phyloP scores from a whole-genome alignment of 1,284 basidiomycete genomes.

The Ustilago nuda region DNA sequence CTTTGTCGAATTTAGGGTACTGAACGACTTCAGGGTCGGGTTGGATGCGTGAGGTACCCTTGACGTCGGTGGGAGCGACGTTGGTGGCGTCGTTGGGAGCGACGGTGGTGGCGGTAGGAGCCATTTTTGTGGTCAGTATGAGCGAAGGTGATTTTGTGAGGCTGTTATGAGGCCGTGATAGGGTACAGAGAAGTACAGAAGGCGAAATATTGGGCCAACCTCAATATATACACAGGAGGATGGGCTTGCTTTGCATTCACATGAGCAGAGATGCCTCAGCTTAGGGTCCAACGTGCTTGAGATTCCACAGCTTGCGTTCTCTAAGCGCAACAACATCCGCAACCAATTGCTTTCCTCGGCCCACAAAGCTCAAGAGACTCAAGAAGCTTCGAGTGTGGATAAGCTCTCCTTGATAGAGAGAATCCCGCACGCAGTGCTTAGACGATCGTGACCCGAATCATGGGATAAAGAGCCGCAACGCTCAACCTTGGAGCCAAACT shows the following conservation, averaged over 20 bases:
- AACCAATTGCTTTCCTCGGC: neutral
- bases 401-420: neutral
- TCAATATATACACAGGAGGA: neutral
- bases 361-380: neutral
- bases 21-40: constrained; percentile 60
- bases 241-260: neutral
- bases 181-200: neutral
- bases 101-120: constrained; percentile 40
- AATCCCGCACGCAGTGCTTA: neutral
- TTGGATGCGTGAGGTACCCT: constrained; percentile 56
- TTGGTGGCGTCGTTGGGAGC: constrained; percentile 43
- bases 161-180: neutral
- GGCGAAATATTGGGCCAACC: neutral
- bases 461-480: neutral
- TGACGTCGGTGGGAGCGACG: constrained; percentile 15
- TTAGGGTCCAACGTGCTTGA: neutral
- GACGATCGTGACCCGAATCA: neutral
- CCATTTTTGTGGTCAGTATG: constrained; percentile 24
- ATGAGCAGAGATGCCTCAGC: neutral
- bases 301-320: neutral
- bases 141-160: neutral
- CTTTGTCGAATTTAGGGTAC: constrained; percentile 56
- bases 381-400: neutral
- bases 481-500: neutral
- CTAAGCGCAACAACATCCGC: neutral